These are phyloP conservation scores for Fusarium circinatum DNA, from an alignment of 2,329 filamentous ascomycete genomes.

Conservation along the genomic window DNA sequence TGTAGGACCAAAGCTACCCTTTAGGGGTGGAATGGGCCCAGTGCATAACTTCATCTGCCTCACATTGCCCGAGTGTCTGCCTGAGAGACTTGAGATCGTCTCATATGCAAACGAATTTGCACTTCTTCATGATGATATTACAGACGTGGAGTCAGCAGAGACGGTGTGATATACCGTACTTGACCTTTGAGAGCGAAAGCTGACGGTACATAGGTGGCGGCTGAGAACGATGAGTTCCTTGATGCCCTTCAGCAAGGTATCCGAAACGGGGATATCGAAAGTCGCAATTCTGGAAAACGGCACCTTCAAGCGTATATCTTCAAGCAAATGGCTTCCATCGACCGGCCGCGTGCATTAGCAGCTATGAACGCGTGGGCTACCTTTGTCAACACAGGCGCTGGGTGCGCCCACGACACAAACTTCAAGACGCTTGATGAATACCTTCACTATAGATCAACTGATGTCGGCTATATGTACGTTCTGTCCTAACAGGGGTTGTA, in stretches of 20 bases:
- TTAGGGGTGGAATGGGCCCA: neutral
- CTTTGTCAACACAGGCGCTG: no score
- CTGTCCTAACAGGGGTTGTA: accelerated
- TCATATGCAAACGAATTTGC: neutral
- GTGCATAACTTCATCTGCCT: neutral
- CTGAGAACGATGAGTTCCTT: neutral
- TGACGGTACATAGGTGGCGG: neutral
- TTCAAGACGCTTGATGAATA: no score
- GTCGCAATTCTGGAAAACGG: no score
- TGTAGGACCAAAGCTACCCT: neutral
- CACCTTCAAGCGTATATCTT: no score
- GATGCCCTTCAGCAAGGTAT: neutral
- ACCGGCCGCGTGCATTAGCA: no score
- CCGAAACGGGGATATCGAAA: no score
- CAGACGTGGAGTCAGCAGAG: neutral
- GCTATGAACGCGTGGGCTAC: no score
- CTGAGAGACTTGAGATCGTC: neutral
- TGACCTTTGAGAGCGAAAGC: accelerated
- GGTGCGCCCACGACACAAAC: no score
- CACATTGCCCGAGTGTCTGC: neutral
- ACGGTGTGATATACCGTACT: neutral
- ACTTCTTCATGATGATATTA: neutral
- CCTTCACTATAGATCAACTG: no score
- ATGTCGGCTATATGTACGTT: no score
- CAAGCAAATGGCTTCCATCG: no score